Conservation (phyloP, 805 yeast species). For the Monosporozyma aerobia region DNA sequence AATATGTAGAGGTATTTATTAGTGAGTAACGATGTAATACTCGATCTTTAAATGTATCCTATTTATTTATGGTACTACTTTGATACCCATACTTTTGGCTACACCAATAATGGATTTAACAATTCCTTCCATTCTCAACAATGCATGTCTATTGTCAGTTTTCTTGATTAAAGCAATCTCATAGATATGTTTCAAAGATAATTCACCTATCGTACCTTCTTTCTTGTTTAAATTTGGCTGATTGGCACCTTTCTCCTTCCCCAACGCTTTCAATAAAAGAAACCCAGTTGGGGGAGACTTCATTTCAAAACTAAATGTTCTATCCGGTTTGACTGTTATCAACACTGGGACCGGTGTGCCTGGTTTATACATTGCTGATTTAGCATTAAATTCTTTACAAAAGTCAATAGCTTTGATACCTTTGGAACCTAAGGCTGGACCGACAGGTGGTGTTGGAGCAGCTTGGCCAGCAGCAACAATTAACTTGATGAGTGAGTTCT, state of each 20-base stretch:
- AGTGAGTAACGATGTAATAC: neutral
- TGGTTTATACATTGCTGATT: slow-evolving; percentile 78
- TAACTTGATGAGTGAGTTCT: slow-evolving; percentile 69
- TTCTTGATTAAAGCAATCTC: slow-evolving; percentile 93
- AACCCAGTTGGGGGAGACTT: slow-evolving; percentile 90
- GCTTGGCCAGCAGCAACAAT: slow-evolving; percentile 97
- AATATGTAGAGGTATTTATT: neutral
- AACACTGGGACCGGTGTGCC: slow-evolving; percentile 87
- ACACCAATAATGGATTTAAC: slow-evolving; percentile 78
- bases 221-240: slow-evolving; percentile 30
- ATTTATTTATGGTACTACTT: slow-evolving; percentile 49
- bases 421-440: slow-evolving; percentile 96
- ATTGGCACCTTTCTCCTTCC: slow-evolving; percentile 70
- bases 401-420: slow-evolving; percentile 98
- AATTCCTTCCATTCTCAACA: slow-evolving; percentile 61
- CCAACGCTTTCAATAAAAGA: slow-evolving; percentile 65
- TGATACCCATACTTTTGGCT: slow-evolving; percentile 83
- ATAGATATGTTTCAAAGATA: slow-evolving; percentile 79
- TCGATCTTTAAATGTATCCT: neutral
- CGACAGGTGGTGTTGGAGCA: slow-evolving; percentile 97
- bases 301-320: slow-evolving; percentile 77
- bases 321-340: slow-evolving; percentile 83
- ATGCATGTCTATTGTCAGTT: slow-evolving; percentile 70
- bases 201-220: slow-evolving; percentile 44
- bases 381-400: slow-evolving; percentile 95